Base-by-base conservation (phyloP, 2,329 filamentous ascomycete species). In the Zymoseptoria ardabiliae region DNA sequence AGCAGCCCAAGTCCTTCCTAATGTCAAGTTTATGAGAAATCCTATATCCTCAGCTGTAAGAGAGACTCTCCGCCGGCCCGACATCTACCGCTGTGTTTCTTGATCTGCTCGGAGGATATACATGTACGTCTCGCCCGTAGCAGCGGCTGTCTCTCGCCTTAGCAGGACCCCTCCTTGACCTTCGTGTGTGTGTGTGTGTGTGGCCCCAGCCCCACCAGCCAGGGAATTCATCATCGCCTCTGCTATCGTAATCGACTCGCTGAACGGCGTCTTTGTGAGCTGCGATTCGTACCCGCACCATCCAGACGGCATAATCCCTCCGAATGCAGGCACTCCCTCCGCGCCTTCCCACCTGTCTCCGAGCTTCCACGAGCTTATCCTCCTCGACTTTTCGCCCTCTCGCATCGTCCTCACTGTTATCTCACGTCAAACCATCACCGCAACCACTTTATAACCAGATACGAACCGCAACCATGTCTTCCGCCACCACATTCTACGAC, bases 401-500 rank as follows among this genome's bases (percentile, higher is more conserved):
- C 35, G 17, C 35, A 45, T 17, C 35, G 7, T 45, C 35, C 35
- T 45, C 17, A 6, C 35, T 45, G 17, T 13, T 19, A 7, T 25
- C 30, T 9, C 51, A n/a, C 22, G 21, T 28, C 6, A 53, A 17
- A 23, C 22, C 51, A 28, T 13, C 22, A 53, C 21, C 51, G 25
- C 51, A 19, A 53, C 51, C 51, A 53, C 51, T 13, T 53, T 3
- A 23, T 19, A 22, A 19, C 50, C 61, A 61, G 21, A 53, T 21
- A n/a, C 56, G 50, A 25, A 45, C 57, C 41, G 57, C 64, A 57
- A 78, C 69, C 66, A 90, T 89, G 87, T 77, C 86, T 25, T 86
- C 86, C 58, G 86, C 85, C 68, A 86, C 86, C 20, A 79, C 74
- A 58, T 90, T 96, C 75, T 94, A 88, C 81, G 88, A 92, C 74